Percentiles rank a stretch among this genome's conserved stretches.
Evolutionary conservation across 495 filamentous ascomycete genomes (phyloP).

Genomic region (Penicillium daleae): DNA sequence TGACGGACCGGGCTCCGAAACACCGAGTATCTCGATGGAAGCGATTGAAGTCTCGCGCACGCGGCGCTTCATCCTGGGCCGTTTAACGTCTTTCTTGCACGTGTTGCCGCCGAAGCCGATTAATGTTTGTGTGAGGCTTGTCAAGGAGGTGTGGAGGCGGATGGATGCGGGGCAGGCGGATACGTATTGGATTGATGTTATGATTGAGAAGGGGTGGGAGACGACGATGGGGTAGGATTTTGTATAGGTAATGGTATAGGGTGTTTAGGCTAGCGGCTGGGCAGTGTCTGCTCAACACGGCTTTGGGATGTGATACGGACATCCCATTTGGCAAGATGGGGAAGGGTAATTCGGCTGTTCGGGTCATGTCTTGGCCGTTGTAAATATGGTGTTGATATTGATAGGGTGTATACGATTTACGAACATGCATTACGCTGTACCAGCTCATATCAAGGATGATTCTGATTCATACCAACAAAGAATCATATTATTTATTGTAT

Average conservation of each 20-base stretch:
- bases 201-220: slow-evolving; percentile 61
- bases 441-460: not conserved
- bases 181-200: slow-evolving; percentile 60
- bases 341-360: not conserved
- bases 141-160: slow-evolving; percentile 55
- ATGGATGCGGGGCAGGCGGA: slow-evolving; percentile 48
- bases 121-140: slow-evolving; percentile 48
- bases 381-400: not conserved
- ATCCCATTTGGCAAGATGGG: too few relatives aligned
- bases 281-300: too few relatives aligned
- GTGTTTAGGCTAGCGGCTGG: too few relatives aligned
- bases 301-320: too few relatives aligned
- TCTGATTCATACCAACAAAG: not conserved
- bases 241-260: not conserved
- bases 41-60: slow-evolving; percentile 52
- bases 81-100: slow-evolving; percentile 50
- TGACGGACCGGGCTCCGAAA: slow-evolving; percentile 21
- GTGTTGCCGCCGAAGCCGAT: slow-evolving; percentile 59
- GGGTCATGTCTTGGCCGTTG: not conserved
- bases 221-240: slow-evolving; percentile 51
- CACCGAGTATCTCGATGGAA: slow-evolving; percentile 45
- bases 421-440: not conserved
- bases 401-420: not conserved
- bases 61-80: slow-evolving; percentile 50
- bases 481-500: slow-evolving; percentile 17